Percentiles rank a stretch among this genome's conserved stretches.
These are phyloP conservation scores for Colletotrichum lupini DNA, from an alignment of 2,329 filamentous ascomycete species.

Conservation along the genomic window DNA sequence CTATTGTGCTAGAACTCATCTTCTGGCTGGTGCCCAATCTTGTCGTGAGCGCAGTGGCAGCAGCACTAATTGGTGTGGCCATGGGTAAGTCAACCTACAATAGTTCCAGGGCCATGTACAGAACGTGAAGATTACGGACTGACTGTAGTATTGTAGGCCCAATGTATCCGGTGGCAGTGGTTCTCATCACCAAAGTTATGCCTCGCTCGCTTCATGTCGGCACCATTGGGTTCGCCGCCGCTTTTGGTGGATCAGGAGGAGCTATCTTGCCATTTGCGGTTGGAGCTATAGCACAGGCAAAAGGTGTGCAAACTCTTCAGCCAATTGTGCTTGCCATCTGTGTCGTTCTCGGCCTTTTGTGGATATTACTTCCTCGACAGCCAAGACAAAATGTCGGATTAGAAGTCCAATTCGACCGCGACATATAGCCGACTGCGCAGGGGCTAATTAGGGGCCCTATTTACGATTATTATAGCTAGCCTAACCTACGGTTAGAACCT, in stretches of 20 bases:
- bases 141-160: slow-evolving; percentile 63
- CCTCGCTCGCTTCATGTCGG: slow-evolving; percentile 79
- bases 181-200: slow-evolving; percentile 79
- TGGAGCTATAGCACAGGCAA: slow-evolving; percentile 72
- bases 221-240: slow-evolving; percentile 83
- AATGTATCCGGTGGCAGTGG: slow-evolving; percentile 79
- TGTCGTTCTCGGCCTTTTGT: slow-evolving; percentile 55
- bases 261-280: slow-evolving; percentile 74
- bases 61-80: neutral
- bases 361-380: slow-evolving; percentile 43
- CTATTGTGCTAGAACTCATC: slow-evolving; percentile 74
- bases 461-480: too few species aligned
- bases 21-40: slow-evolving; percentile 87
- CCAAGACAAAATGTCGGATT: neutral
- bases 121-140: neutral
- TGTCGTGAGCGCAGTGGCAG: slow-evolving; percentile 47
- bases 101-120: neutral
- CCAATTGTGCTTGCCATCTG: slow-evolving; percentile 64
- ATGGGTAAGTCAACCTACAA: slow-evolving; percentile 49
- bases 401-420: too few species aligned
- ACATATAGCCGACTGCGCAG: too few species aligned
- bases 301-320: slow-evolving; percentile 67
- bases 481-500: too few species aligned
- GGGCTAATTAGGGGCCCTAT: too few species aligned
- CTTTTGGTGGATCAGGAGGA: slow-evolving; percentile 79